Evolutionary conservation across 148 eudicot species (phyloP).

Genomic region (Amaranthus palmeri): DNA sequence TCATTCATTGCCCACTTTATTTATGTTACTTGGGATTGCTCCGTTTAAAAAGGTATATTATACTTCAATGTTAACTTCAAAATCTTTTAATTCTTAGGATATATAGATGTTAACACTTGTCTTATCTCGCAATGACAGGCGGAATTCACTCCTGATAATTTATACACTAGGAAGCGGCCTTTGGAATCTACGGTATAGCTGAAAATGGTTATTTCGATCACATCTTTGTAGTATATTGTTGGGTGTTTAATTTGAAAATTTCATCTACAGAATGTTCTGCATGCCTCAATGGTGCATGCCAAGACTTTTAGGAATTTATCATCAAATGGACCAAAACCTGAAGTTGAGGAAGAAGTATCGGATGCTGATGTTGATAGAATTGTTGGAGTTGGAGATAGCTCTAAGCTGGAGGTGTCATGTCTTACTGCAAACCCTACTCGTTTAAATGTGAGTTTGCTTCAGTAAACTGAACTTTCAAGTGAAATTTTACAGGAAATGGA

Average conservation of each 20-base stretch:
- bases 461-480: conserved; percentile 8
- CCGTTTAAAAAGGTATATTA: conserved; percentile 79
- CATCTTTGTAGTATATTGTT: neutral
- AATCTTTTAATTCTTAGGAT: neutral
- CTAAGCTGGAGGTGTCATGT: conserved; percentile 67
- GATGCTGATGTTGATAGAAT: conserved; percentile 87
- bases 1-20: conserved; percentile 78
- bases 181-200: conserved; percentile 51
- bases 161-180: conserved; percentile 74
- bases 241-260: conserved; percentile 18
- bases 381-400: conserved; percentile 76
- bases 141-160: conserved; percentile 79
- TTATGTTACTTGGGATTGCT: conserved; percentile 61
- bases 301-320: conserved; percentile 36
- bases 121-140: conserved; percentile 46
- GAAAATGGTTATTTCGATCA: neutral
- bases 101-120: neutral
- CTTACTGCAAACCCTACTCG: neutral
- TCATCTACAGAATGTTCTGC: conserved; percentile 53
- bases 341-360: conserved; percentile 73
- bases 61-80: neutral
- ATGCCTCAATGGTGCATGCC: conserved; percentile 41
- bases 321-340: conserved; percentile 40
- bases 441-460: neutral
- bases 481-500: conserved; percentile 72